A percentile compares a stretch with the other conserved stretches of the same genome.
Evolutionary conservation across 495 filamentous ascomycete genomes (phyloP).

Genomic region (Oleoguttula mirabilis): DNA sequence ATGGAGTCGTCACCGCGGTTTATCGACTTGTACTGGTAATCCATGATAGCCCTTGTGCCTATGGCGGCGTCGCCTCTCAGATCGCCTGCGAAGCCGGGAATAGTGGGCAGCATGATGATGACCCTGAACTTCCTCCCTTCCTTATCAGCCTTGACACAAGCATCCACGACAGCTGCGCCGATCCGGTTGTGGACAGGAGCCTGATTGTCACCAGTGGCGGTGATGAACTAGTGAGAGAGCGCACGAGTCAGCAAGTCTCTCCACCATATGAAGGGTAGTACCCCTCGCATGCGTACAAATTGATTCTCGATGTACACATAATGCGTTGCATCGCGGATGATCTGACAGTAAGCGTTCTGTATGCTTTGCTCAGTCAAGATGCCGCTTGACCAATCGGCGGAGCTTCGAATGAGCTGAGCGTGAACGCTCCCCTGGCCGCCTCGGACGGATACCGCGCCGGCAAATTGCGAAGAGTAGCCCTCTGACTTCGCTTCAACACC

Average conservation of each 20-base stretch:
- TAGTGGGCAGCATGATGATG: constrained; percentile 77
- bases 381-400: constrained; percentile 89
- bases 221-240: too few species aligned
- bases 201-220: constrained; percentile 81
- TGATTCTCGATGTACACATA: constrained; percentile 97
- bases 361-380: constrained; percentile 83
- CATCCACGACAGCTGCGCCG: constrained; percentile 79
- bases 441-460: background rate
- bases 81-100: constrained; percentile 91
- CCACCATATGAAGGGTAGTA: too few species aligned
- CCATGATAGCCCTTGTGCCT: constrained; percentile 88
- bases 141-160: constrained; percentile 65
- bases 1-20: constrained; percentile 84
- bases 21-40: constrained; percentile 96
- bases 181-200: constrained; percentile 75
- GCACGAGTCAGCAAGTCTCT: constrained; percentile 26
- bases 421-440: constrained; percentile 55
- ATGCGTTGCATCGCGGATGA: constrained; percentile 74
- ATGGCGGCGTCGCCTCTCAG: constrained; percentile 66
- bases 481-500: constrained; percentile 15
- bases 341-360: constrained; percentile 77
- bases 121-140: constrained; percentile 83
- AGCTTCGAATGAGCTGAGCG: constrained; percentile 77
- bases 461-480: constrained; percentile 9
- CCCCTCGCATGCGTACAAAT: constrained; percentile 66